Base-by-base conservation (phyloP, 306 rosid genomes). In the Cicer cuneatum region DNA sequence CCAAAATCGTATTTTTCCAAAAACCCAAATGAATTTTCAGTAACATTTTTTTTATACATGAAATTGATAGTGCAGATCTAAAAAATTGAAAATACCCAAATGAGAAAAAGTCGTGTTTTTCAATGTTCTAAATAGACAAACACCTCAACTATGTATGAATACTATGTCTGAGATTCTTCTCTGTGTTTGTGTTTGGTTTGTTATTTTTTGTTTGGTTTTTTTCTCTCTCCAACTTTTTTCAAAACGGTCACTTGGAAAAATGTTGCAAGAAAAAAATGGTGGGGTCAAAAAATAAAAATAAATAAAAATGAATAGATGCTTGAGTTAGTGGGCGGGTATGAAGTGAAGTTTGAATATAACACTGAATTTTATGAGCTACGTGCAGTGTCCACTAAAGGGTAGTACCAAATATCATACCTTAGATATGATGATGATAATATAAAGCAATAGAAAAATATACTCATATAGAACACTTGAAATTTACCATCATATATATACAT, bases 261-360 rank as follows among this genome's bases (percentile, higher is more conserved):
- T 21, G 59, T n/a, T 21, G 39, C 5, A 40, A 29, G 35, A 29
- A 13, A n/a, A 40, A 46, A 53, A 1, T 21, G 45, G 35, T 19
- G 21, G 49, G 47, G 18, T 14, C 41, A 41, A 37, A 66, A 75
- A 58, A 76, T 57, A 76, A 58, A 58, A 39, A 42, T 8, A 8
- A 29, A 29, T 33, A 49, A 78, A 59, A 84, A 80, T 29, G 54
- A 84, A 86, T 81, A 74, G 81, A 82, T 70, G 72, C 35, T 66
- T 78, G 51, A 83, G 86, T 57, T 84, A 84, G 96, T 89, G 98
- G 86, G 97, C 91, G 96, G 96, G 93, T 87, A 90, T 86, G 90
- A 90, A 75, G 86, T 80, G 83, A 62, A 79, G 91, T 91, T 94
- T 94, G 97, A 94, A 94, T 71, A 88, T 47, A 90, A 87, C 89